Percentiles rank a stretch among this genome's conserved stretches.
Evolutionary conservation across 1,139 yeast genomes (phyloP).

Genomic region (Zhuliangozyma parablackwelliae): DNA sequence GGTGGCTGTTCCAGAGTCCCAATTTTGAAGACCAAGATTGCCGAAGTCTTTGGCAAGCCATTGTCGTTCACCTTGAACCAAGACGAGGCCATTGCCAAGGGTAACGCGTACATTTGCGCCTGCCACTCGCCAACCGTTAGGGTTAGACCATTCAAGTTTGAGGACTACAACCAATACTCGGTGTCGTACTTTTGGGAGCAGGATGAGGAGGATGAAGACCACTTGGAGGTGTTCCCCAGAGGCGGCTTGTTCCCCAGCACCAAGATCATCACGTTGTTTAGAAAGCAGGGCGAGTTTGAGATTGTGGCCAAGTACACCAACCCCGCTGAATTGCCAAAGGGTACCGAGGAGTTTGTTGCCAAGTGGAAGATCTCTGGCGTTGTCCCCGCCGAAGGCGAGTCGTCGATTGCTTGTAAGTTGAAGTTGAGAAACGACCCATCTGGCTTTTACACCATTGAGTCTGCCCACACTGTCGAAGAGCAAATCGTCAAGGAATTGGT

Average conservation of each 20-base stretch:
- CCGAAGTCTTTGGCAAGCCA: constrained; percentile 79
- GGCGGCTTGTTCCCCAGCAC: constrained; percentile 94
- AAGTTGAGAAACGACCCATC: constrained; percentile 97
- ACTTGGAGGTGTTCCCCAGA: constrained; percentile 93
- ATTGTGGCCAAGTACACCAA: constrained; percentile 84
- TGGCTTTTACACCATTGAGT: constrained; percentile 89
- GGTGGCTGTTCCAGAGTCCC: constrained; percentile 99
- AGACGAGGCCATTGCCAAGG: constrained; percentile 98
- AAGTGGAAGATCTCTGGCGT: constrained; percentile 88
- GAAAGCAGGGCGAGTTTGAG: constrained; percentile 77
- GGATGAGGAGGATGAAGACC: constrained; percentile 87
- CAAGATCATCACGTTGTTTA: constrained; percentile 89
- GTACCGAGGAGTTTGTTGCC: constrained; percentile 66
- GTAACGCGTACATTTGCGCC: constrained; percentile 98
- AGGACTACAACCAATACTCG: constrained; percentile 87
- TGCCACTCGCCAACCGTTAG: constrained; percentile 98
- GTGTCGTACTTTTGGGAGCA: constrained; percentile 96
- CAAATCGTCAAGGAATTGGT: constrained; percentile 77
- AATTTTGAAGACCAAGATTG: constrained; percentile 72
- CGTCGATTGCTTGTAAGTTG: constrained; percentile 81
- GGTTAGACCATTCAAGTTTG: constrained; percentile 98
- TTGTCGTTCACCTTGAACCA: constrained; percentile 95
- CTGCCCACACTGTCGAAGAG: constrained; percentile 94
- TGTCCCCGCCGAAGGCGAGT: constrained; percentile 68
- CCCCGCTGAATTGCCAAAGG: constrained; percentile 66